These are phyloP conservation scores for Vicia sativa DNA, from an alignment of 306 rosid species.

Conservation along the genomic window DNA sequence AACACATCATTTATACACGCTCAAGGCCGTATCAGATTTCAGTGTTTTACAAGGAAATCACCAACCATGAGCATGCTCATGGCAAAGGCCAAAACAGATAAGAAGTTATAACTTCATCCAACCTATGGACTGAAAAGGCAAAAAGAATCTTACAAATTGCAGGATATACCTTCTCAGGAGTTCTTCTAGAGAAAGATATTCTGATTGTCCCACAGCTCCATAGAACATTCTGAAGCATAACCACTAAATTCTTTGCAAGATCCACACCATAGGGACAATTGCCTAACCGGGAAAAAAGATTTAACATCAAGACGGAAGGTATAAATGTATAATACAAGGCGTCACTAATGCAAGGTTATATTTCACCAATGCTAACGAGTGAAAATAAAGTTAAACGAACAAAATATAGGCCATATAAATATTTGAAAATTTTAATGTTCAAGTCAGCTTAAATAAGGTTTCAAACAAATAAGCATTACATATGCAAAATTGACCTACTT, in stretches of 20 bases:
- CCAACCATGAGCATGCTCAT: constrained; percentile 25
- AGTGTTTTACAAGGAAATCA: constrained; percentile 25
- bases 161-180: constrained; percentile 83
- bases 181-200: constrained; percentile 86
- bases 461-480: constrained; percentile 10
- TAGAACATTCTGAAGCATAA: constrained; percentile 72
- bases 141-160: constrained; percentile 1
- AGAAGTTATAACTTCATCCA: constrained; percentile 23
- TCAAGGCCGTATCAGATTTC: constrained; percentile 12
- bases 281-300: constrained; percentile 41
- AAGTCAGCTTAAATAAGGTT: not conserved
- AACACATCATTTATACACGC: constrained; percentile 15
- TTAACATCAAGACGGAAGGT: constrained; percentile 27
- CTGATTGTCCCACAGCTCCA: constrained; percentile 89
- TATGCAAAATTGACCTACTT: constrained; percentile 27
- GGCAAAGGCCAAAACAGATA: constrained; percentile 31
- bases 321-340: constrained; percentile 19
- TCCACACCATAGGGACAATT: constrained; percentile 71
- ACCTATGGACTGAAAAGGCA: constrained; percentile 21
- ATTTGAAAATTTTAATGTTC: constrained; percentile 3
- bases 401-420: not conserved
- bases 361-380: constrained; percentile 17
- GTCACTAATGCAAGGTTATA: not conserved
- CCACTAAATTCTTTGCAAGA: constrained; percentile 66
- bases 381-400: constrained; percentile 6